These are phyloP conservation scores for Raphanus raphanistrum DNA, from an alignment of 345 rosid genomes.

Conservation along the genomic window DNA sequence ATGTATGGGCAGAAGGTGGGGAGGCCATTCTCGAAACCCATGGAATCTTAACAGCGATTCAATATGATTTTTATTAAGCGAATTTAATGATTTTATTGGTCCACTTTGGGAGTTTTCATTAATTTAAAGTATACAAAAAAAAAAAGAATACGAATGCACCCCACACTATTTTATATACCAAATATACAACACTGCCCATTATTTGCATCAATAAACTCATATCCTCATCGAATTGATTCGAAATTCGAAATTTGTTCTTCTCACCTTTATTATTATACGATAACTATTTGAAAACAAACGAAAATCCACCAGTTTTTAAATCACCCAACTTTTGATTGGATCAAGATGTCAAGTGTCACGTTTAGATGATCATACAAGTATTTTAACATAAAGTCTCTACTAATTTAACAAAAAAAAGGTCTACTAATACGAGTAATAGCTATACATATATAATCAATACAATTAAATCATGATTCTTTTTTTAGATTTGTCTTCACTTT, in stretches of 20 bases:
- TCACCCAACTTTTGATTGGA: not conserved
- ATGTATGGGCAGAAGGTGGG: slow-evolving; percentile 34
- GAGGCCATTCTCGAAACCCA: slow-evolving; percentile 21
- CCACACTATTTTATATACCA: not conserved
- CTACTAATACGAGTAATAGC: not conserved
- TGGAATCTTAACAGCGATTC: slow-evolving; percentile 28
- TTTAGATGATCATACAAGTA: slow-evolving; percentile 7
- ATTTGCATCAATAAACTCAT: slow-evolving; percentile 7
- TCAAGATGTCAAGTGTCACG: not conserved
- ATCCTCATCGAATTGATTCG: slow-evolving; percentile 15
- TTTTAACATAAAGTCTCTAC: not conserved
- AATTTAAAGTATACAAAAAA: not conserved
- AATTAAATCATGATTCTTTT: too few relatives aligned
- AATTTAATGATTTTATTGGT: slow-evolving; percentile 31
- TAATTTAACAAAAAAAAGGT: too few relatives aligned
- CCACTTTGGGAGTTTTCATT: slow-evolving; percentile 19
- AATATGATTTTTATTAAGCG: not conserved
- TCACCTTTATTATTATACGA: not conserved
- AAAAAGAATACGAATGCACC: not conserved
- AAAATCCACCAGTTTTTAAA: not conserved
- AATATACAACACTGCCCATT: slow-evolving; percentile 2
- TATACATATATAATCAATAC: not conserved
- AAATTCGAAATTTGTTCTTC: not conserved
- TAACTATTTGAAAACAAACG: not conserved
- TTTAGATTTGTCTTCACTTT: too few relatives aligned